Conservation (phyloP, 2,329 filamentous ascomycete species). For the Chaetomium olivaceum region DNA sequence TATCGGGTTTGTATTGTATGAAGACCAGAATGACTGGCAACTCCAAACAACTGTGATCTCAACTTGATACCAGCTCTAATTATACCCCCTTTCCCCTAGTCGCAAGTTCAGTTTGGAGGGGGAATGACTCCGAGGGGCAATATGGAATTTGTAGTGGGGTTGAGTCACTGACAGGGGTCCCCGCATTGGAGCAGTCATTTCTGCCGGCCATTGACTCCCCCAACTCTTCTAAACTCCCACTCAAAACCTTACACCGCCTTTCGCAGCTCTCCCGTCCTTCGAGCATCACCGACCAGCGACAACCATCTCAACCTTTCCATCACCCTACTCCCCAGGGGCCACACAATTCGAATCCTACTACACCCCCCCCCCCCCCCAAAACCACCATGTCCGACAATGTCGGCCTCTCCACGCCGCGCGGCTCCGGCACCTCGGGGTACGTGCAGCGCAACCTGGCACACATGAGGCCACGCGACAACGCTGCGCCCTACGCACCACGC, state of each 20-base stretch:
- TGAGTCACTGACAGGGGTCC: slow-evolving; percentile 23
- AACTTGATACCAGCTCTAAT: background rate
- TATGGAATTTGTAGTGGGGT: slow-evolving; percentile 24
- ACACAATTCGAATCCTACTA: background rate
- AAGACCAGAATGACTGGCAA: background rate
- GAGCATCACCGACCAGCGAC: background rate
- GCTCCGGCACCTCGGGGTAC: slow-evolving; percentile 94
- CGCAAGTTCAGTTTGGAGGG: background rate
- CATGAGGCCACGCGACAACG: slow-evolving; percentile 78
- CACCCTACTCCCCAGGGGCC: background rate
- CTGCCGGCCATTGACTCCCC: slow-evolving; percentile 13
- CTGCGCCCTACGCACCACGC: slow-evolving; percentile 72
- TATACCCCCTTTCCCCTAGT: background rate
- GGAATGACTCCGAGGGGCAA: background rate
- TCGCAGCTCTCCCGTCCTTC: background rate
- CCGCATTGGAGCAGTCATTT: slow-evolving; percentile 20
- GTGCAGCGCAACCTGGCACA: slow-evolving; percentile 94
- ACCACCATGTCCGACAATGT: slow-evolving; percentile 88
- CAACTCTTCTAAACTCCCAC: slow-evolving; percentile 9
- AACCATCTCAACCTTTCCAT: background rate
- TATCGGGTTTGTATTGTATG: background rate
- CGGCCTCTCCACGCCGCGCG: slow-evolving; percentile 88
- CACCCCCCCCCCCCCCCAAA: background rate
- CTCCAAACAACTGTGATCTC: background rate
- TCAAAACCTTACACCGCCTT: slow-evolving; percentile 22